A percentile compares a stretch with the other conserved stretches of the same genome.
These are phyloP conservation scores for Carex pumila DNA, from an alignment of 176 grass and related monocot species.

Conservation along the genomic window DNA sequence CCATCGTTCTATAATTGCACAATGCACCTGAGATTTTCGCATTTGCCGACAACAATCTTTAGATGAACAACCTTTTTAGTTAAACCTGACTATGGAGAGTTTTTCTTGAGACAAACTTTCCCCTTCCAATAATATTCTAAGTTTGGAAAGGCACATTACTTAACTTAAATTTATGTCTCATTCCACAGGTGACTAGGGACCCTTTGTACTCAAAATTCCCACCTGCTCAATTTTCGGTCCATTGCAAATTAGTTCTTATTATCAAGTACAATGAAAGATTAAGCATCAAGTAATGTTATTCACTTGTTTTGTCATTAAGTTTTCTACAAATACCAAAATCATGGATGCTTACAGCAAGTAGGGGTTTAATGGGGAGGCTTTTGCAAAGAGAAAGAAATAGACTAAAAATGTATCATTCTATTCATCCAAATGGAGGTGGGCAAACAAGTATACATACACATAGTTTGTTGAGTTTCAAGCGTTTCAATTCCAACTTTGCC, in stretches of 20 bases:
- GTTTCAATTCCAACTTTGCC: slow-evolving; percentile 66
- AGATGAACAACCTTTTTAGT: not conserved
- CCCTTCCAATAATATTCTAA: not conserved
- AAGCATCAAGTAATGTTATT: not conserved
- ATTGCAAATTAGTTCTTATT: not conserved
- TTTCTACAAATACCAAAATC: not conserved
- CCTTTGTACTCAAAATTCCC: not conserved
- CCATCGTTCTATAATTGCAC: not conserved
- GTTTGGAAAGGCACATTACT: not conserved
- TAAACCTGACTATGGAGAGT: not conserved
- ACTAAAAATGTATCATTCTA: not conserved
- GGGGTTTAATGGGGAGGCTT: not conserved
- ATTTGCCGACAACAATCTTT: not conserved
- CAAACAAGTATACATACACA: slow-evolving; percentile 32
- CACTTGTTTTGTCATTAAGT: not conserved
- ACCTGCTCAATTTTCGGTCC: not conserved
- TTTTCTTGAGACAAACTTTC: not conserved
- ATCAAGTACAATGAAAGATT: not conserved
- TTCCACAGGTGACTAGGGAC: not conserved
- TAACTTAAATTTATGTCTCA: not conserved
- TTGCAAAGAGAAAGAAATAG: not conserved
- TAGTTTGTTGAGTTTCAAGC: slow-evolving; percentile 58
- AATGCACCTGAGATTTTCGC: not conserved
- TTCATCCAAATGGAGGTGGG: slow-evolving; percentile 13
- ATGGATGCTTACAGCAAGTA: not conserved